Evolutionary conservation across 1,284 basidiomycete genomes (phyloP).

Genomic region (Malassezia nana): DNA sequence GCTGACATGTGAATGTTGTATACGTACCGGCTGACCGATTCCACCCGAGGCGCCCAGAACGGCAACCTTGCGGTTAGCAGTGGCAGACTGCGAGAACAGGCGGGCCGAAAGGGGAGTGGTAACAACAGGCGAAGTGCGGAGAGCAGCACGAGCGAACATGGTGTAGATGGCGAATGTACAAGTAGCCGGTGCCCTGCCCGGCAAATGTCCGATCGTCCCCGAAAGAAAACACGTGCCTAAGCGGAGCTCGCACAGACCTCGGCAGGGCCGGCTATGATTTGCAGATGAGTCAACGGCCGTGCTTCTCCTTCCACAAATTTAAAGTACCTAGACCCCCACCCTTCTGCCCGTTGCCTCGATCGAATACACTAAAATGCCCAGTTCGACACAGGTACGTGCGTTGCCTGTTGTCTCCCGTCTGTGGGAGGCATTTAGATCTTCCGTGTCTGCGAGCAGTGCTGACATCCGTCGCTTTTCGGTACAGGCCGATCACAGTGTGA

Average conservation of each 20-base stretch:
- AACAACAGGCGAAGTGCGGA: conserved; percentile 25
- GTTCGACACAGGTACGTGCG: conserved; percentile 1
- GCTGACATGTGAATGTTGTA: conserved; percentile 22
- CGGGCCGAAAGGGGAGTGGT: conserved; percentile 49
- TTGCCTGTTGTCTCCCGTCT: neutral
- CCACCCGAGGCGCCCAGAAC: conserved; percentile 74
- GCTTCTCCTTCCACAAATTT: neutral
- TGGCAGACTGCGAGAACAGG: conserved; percentile 67
- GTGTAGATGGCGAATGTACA: neutral
- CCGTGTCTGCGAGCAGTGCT: neutral
- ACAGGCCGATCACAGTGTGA: conserved; percentile 4
- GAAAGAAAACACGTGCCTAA: conserved; percentile 4
- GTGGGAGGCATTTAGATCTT: neutral
- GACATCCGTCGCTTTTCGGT: neutral
- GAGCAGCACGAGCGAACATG: conserved; percentile 35
- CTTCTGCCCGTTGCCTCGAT: neutral
- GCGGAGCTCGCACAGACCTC: conserved; percentile 1
- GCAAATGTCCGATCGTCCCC: neutral
- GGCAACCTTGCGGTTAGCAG: conserved; percentile 68
- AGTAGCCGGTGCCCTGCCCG: neutral
- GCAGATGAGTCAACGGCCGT: neutral
- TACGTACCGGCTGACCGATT: conserved; percentile 61
- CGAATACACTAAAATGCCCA: neutral
- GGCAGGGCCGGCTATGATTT: neutral
- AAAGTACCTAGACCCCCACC: neutral